A percentile compares a stretch with the other conserved stretches of the same genome.
Evolutionary conservation across 2,329 filamentous ascomycete genomes (phyloP).

Genomic region (Verruconis gallopava): DNA sequence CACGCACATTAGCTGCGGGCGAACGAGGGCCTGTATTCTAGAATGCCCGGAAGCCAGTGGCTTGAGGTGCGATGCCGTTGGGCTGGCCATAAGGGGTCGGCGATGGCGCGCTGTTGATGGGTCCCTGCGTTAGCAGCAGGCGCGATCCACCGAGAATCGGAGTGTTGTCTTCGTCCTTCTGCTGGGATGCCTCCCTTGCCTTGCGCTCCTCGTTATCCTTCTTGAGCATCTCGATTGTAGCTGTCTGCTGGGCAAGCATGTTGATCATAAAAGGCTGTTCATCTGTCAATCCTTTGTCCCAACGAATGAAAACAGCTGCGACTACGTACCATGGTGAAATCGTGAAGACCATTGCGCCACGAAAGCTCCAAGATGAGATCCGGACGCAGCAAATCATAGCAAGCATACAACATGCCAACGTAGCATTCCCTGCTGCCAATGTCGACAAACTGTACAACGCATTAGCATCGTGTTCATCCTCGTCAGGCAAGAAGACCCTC

Average conservation of each 20-base stretch:
- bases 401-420: conserved; percentile 98
- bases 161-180: conserved; percentile 85
- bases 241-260: conserved; percentile 80
- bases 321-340: conserved; percentile 74
- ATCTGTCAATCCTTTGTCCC: no score
- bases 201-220: conserved; percentile 95
- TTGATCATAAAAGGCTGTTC: conserved; percentile 90
- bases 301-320: no score
- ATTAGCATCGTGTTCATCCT: no score
- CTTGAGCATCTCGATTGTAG: conserved; percentile 72
- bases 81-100: conserved; percentile 62
- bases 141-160: conserved; percentile 82
- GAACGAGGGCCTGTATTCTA: no score
- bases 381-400: conserved; percentile 90
- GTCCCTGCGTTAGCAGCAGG: conserved; percentile 92
- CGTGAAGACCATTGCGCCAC: conserved; percentile 85
- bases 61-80: conserved; percentile 81
- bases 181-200: conserved; percentile 52
- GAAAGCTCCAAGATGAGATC: conserved; percentile 91
- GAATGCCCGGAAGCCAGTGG: conserved; percentile 42
- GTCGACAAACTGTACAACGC: conserved; percentile 68
- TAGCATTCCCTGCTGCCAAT: conserved; percentile 99
- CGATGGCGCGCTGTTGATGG: conserved; percentile 34
- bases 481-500: conserved; percentile 4
- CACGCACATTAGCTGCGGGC: no score